These are phyloP conservation scores for Cordyceps farinosa DNA, from an alignment of 2,329 filamentous ascomycete species.

Conservation along the genomic window DNA sequence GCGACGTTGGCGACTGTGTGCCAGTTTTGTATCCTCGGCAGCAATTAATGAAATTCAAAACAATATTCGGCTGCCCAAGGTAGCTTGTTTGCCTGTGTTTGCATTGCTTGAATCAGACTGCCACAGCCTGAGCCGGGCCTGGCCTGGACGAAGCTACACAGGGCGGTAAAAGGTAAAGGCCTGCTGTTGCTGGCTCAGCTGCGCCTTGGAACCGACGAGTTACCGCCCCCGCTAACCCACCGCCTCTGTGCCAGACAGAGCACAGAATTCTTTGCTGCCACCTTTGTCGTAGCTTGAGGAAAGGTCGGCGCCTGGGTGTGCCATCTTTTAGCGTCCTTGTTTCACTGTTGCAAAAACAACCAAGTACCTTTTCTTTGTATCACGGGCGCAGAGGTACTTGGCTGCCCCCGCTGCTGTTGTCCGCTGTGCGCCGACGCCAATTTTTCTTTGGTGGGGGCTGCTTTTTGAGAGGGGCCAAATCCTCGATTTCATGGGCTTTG, in stretches of 20 bases:
- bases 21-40: not conserved
- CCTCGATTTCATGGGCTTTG: conserved; percentile 10
- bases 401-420: not conserved
- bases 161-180: not conserved
- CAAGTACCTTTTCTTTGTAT: not conserved
- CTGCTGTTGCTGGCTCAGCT: not conserved
- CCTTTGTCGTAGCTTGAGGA: not conserved
- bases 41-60: not conserved
- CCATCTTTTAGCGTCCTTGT: not conserved
- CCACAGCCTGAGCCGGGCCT: not conserved
- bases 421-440: conserved; percentile 10
- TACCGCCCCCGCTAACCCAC: conserved; percentile 34
- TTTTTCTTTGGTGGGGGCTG: conserved; percentile 17
- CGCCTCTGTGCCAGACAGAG: not conserved
- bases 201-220: conserved; percentile 25
- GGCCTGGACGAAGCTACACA: not conserved
- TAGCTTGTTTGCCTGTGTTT: conserved; percentile 1
- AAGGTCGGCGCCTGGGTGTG: no score
- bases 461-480: conserved; percentile 15
- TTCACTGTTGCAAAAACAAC: not conserved
- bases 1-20: not conserved
- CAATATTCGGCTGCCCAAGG: not conserved
- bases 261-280: not conserved
- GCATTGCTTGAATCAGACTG: not conserved
- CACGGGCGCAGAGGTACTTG: not conserved